These are phyloP conservation scores for Chlorencoelia australis DNA, from an alignment of 2,329 filamentous ascomycete genomes.

Conservation along the genomic window DNA sequence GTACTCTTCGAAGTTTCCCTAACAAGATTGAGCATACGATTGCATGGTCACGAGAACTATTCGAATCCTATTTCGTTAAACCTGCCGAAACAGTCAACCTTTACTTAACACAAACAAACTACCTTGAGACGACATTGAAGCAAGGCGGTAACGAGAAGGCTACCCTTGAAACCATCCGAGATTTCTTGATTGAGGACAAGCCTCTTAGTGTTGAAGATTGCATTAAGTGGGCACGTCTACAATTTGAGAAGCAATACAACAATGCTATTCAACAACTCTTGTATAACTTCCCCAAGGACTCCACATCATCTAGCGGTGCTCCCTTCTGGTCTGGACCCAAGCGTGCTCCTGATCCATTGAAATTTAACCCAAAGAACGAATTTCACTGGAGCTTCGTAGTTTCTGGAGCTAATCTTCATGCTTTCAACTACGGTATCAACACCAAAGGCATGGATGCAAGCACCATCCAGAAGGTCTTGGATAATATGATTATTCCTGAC, in stretches of 20 bases:
- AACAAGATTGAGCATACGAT: conserved; percentile 99
- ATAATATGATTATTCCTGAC: conserved; percentile 91
- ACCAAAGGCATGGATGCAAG: conserved; percentile 61
- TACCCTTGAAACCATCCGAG: conserved; percentile 79
- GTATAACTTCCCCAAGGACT: conserved; percentile 95
- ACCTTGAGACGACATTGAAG: conserved; percentile 76
- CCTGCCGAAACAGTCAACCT: conserved; percentile 90
- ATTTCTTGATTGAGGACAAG: conserved; percentile 85
- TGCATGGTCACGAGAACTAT: conserved; percentile 92
- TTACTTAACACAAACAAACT: conserved; percentile 85
- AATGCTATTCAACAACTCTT: conserved; percentile 92
- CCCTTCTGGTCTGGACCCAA: conserved; percentile 98
- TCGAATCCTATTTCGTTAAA: conserved; percentile 88
- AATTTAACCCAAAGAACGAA: conserved; percentile 74
- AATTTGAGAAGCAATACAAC: conserved; percentile 95
- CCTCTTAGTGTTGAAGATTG: conserved; percentile 92
- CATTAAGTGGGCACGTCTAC: conserved; percentile 83
- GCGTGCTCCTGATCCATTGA: conserved; percentile 83
- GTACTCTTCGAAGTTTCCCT: conserved; percentile 91
- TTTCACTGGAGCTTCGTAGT: conserved; percentile 85
- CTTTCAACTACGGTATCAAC: conserved; percentile 97
- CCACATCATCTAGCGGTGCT: conserved; percentile 75
- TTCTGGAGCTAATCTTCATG: conserved; percentile 82
- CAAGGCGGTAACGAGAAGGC: conserved; percentile 93
- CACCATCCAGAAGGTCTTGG: conserved; percentile 69